Percentiles rank a stretch among this genome's conserved stretches.
phyloP scores from a whole-genome alignment of 2,329 filamentous ascomycete genomes.

The Fusarium pseudoanthophilum region DNA sequence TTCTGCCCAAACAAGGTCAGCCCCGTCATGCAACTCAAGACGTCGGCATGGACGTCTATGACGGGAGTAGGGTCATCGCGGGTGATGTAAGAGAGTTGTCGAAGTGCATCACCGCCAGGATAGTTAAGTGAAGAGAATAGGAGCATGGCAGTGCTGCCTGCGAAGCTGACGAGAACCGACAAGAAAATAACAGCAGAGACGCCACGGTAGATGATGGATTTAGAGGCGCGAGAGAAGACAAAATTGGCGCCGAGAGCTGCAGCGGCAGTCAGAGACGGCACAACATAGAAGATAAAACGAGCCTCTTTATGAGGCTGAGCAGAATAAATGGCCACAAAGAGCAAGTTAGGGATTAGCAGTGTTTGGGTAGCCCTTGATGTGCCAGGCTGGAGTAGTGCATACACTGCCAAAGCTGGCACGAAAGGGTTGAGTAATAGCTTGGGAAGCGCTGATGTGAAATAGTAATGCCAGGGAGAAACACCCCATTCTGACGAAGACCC shows the following conservation, averaged over 20 bases:
- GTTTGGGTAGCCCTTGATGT: slow-evolving; percentile 56
- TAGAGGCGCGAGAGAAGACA: slow-evolving; percentile 72
- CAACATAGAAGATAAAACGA: slow-evolving; percentile 90
- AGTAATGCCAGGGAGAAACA: slow-evolving; percentile 84
- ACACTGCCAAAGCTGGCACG: slow-evolving; percentile 64
- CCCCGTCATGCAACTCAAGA: slow-evolving; percentile 76
- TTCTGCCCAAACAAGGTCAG: slow-evolving; percentile 73
- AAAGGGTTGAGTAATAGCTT: slow-evolving; percentile 86
- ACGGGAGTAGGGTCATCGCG: slow-evolving; percentile 35
- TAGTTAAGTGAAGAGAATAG: slow-evolving; percentile 90
- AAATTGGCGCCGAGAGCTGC: slow-evolving; percentile 79
- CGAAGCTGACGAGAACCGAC: slow-evolving; percentile 70
- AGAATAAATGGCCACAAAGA: slow-evolving; percentile 85
- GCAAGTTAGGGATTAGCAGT: slow-evolving; percentile 72
- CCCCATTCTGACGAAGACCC: slow-evolving; percentile 91
- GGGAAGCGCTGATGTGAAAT: slow-evolving; percentile 84
- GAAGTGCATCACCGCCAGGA: slow-evolving; percentile 85
- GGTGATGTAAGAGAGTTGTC: slow-evolving; percentile 57
- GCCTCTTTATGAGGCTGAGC: slow-evolving; percentile 95
- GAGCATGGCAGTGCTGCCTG: slow-evolving; percentile 73
- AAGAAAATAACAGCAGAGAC: slow-evolving; percentile 65
- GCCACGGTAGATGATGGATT: slow-evolving; percentile 66
- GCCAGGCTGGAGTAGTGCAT: slow-evolving; percentile 61
- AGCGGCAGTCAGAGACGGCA: slow-evolving; percentile 82
- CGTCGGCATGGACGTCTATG: slow-evolving; percentile 69